Base-by-base conservation (phyloP, 2,329 filamentous ascomycete species). In the Scedosporium aurantiacum region DNA sequence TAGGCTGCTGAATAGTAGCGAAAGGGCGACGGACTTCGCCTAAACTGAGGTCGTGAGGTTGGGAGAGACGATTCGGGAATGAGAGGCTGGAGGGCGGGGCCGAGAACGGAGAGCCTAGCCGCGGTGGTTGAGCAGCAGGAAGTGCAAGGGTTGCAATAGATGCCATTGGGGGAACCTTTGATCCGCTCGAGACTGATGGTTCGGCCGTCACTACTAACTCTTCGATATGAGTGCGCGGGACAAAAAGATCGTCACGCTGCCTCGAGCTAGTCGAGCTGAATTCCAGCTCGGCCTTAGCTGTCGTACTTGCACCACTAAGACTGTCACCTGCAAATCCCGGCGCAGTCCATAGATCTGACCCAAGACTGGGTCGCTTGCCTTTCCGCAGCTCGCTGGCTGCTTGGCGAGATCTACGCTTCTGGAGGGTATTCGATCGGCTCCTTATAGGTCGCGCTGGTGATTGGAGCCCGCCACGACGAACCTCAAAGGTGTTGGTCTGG, bases 101-200 rank as follows among this genome's bases (percentile, higher is more conserved):
- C 6, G 77, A 73, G 64, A 87, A 86, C 0, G 84, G 84, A 4
- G 84, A 87, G 32, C 84, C 82, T 3, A 87, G 75, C 5, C 82
- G 78, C 14, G 77, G 74, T 47, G 77, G 78, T 1, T 72, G 73
- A 2, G 69, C 70, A 1, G 70, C 68, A 5, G 75, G 72, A 66
- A 68, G 65, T 64, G 62, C 50, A 25, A 60, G 64, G 59, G 10
- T 25, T 7, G 10, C 27, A 25, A 23, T n/a, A 4, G 45, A 40
- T 63, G 71, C 65, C 28, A 71, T 18, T 18, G 23, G 16, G 5
- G 58, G 12, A 63, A 60, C 6, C 64, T 47, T 16, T 62, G 66
- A 37, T 69, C 65, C 1, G 68, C 25, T n/a, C 21, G 23, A 5
- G 4, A 5, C 12, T 18, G 18, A 27, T 54, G 57, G 32, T 6